Evolutionary conservation across 805 yeast species (phyloP), one percentile per base, ranked within the genome.

Genomic region (Saccharomycopsis sp.): DNA sequence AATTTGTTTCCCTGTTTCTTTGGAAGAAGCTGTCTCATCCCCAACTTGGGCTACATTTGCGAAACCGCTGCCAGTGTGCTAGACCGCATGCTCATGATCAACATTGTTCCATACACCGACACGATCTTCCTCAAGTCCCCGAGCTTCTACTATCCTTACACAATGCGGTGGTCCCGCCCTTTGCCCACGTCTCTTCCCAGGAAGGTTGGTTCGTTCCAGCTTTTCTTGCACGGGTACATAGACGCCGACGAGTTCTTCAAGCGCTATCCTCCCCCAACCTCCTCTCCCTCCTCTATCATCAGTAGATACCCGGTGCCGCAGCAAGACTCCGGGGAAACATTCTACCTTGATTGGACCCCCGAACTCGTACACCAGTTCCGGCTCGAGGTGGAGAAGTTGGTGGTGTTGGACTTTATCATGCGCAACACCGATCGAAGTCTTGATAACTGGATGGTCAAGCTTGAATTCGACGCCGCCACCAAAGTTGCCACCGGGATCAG

Each of bases 1-100:
- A 80, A 79, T 20, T 67, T 80, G 46, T 80, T 80, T 42, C 88
- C 88, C 2, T 80, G 86, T 50, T 80, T 78, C 53, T 80, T 80
- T 58, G 87, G 88, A 4, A 56, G 88, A 39, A 69, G 80, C 23
- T 80, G 87, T 54, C 58, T 80, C 37, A 77, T 80, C 20, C 85
- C 86, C 1, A 80, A 80, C 55, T 64, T 76, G 30, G 87, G 85
- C 0, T 80, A 80, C 53, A 67, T 80, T 13, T 71, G 83, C 43
- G 88, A 80, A 53, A 72, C 80, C 10, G 85, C 84, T 0, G 85
- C 87, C 0, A 69, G 79, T 47, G 58, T 74, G n/a, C 53, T 80
- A 37, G 88, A 80, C 52, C 62, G 71, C 40, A 76, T 73, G 50
- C 60, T 80, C 16, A 68, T 70, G 43, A 68, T 79, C 3, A 61